Evolutionary conservation across 345 rosid genomes (phyloP), one percentile per base, ranked within the genome.

Genomic region (Geranium rotundifolium): DNA sequence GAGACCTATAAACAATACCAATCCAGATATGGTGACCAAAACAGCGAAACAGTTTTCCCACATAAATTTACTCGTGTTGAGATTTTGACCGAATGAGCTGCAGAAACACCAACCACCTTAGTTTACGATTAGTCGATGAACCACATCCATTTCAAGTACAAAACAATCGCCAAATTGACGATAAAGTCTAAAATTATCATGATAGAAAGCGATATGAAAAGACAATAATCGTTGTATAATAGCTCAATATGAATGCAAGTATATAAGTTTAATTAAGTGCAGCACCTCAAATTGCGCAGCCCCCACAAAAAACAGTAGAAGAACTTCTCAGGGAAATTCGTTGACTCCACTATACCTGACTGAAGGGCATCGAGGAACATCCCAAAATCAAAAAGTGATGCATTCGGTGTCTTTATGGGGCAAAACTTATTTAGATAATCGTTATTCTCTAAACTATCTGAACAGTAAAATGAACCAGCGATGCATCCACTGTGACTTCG

Each of bases 261-360:
- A 37, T 37, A 37, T 37, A 4, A 37, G 46, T 37, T 37, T 5
- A 37, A 3, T 37, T 60, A 70, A 2, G 4, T 65, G 17, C 72
- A 41, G 9, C 12, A 87, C 93, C 93, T 87, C 71, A 87, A 81
- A 73, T 82, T 82, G 60, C 76, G 93, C 57, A 87, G 79, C 49
- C 90, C 93, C 93, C 93, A 87, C 91, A 86, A 85, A 55, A 85
- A 85, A 71, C 90, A 84, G 76, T 80, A 84, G 50, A 84, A 80
- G 61, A 84, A 81, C 73, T 87, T 87, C 66, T 79, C 69, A 3
- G 88, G 88, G 66, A 84, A 87, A 76, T 86, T 77, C 59, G 67
- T 79, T 4, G 87, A 80, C 50, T 72, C 80, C 19, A 84, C 89
- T 13, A 86, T 71, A 62, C 89, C 87, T 17, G 82, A 72, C 55